Base-by-base conservation (phyloP, 345 rosid genomes). In the Diplotaxis tenuifolia region DNA sequence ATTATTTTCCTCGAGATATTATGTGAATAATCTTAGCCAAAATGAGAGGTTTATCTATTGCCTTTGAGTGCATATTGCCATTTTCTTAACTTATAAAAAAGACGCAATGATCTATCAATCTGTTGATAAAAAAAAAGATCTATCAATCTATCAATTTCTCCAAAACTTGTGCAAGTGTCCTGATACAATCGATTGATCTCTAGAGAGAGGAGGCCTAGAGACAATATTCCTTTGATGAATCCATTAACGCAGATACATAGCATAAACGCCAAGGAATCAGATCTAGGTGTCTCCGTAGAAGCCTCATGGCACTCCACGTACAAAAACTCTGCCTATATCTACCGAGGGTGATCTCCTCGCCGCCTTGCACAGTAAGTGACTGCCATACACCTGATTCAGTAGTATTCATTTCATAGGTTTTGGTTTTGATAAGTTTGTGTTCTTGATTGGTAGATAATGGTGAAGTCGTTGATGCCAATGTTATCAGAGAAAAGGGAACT, bases 221-320 rank as follows among this genome's bases (percentile, higher is more conserved):
- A 29, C 9, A 29, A 29, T 29, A 5, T 28, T 7, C 34, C 34
- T 29, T 6, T 7, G 1, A 29, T 25, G 28, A 25, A 89, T 83
- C 98, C 96, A 3, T 74, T 94, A 23, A 94, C 97, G 52, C 75
- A 83, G 42, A 96, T 94, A 81, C 87, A 9, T 96, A 94, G 78
- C 70, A 84, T 92, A 58, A 94, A 83, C 70, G 81, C 92, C 0
- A 89, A 81, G 72, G 99, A 89, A 79, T 85, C 96, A 5, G 83
- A 86, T 52, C 76, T 95, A 20, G 97, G 99, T 21, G 81, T 95
- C 0, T 88, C 97, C 1, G 96, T 88, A 12, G 93, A 83, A 0
- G 99, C 97, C 0, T 95, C 96, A 4, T 95, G 97, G 99, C 99
- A 95, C 52, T 87, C 96, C 73, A 90, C 84, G 83, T 95, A 89